A percentile compares a stretch with the other conserved stretches of the same genome.
phyloP scores from a whole-genome alignment of 2,329 filamentous ascomycete species.

The Botrytis paeoniae region DNA sequence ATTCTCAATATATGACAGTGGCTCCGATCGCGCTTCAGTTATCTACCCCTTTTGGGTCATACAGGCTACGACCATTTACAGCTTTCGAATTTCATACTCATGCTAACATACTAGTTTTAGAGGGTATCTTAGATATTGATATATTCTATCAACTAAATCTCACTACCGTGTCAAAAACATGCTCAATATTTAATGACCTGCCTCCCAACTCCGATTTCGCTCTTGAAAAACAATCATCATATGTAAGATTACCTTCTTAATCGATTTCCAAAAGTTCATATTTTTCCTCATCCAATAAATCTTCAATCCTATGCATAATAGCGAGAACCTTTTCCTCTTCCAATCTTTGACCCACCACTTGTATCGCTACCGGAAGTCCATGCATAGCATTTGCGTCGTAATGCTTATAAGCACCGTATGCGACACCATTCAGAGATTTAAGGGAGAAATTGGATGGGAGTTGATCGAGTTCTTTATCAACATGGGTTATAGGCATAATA shows the following conservation, averaged over 20 bases:
- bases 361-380: conserved; percentile 77
- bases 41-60: background rate
- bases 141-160: background rate
- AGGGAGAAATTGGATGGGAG: conserved; percentile 60
- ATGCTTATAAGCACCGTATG: conserved; percentile 77
- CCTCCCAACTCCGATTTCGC: conserved; percentile 9
- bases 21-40: conserved; percentile 3
- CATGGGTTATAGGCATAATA: conserved; percentile 80
- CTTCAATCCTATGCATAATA: conserved; percentile 56
- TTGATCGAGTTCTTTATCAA: conserved; percentile 66
- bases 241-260: conserved; percentile 18
- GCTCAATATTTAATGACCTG: background rate
- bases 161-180: background rate
- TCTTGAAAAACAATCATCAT: background rate
- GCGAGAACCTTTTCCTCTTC: conserved; percentile 39
- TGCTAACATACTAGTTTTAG: background rate
- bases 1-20: background rate
- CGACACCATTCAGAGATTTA: conserved; percentile 71
- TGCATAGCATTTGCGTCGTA: conserved; percentile 84
- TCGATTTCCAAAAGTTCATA: conserved; percentile 49
- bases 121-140: background rate
- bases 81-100: background rate
- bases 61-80: background rate
- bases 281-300: conserved; percentile 60
- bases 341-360: conserved; percentile 36